These are phyloP conservation scores for Arthrobotrys entomopaga DNA, from an alignment of 2,329 filamentous ascomycete genomes.

Conservation along the genomic window DNA sequence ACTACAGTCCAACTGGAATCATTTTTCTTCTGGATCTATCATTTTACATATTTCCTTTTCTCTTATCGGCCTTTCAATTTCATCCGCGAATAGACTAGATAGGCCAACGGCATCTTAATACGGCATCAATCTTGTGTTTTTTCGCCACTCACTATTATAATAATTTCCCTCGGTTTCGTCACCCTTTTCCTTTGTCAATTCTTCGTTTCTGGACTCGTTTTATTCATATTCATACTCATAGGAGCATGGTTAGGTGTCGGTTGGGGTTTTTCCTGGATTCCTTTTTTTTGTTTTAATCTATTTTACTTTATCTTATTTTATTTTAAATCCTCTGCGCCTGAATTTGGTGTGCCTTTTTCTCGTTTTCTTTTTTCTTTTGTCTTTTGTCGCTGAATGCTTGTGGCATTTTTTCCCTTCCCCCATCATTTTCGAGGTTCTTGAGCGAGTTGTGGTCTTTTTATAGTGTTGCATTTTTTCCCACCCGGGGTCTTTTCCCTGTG, in stretches of 20 bases:
- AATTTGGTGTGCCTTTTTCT: conserved; percentile 1
- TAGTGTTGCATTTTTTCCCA: conserved; percentile 42
- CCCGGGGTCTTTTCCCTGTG: background rate
- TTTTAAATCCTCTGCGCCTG: conserved; percentile 25
- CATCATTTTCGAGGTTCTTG: conserved; percentile 35
- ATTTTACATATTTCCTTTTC: conserved; percentile 1
- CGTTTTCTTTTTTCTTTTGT: background rate
- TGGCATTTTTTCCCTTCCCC: conserved; percentile 35
- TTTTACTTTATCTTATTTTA: no score
- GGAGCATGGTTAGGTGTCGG: conserved; percentile 51
- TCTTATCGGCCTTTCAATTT: conserved; percentile 1
- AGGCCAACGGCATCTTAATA: conserved; percentile 46
- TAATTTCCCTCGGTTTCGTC: conserved; percentile 16
- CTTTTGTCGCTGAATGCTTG: background rate
- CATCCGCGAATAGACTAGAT: conserved; percentile 51
- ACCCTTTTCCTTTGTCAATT: conserved; percentile 22
- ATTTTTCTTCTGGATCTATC: conserved; percentile 18
- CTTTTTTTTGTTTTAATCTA: no score
- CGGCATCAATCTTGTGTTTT: conserved; percentile 13
- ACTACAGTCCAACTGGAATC: conserved; percentile 27
- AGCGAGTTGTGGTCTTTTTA: conserved; percentile 33
- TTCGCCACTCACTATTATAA: conserved; percentile 16
- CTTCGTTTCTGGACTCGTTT: conserved; percentile 15
- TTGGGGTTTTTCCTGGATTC: conserved; percentile 21
- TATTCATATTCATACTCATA: conserved; percentile 31